These are phyloP conservation scores for Cladosporium sp. DNA, from an alignment of 2,329 filamentous ascomycete species.

Conservation along the genomic window DNA sequence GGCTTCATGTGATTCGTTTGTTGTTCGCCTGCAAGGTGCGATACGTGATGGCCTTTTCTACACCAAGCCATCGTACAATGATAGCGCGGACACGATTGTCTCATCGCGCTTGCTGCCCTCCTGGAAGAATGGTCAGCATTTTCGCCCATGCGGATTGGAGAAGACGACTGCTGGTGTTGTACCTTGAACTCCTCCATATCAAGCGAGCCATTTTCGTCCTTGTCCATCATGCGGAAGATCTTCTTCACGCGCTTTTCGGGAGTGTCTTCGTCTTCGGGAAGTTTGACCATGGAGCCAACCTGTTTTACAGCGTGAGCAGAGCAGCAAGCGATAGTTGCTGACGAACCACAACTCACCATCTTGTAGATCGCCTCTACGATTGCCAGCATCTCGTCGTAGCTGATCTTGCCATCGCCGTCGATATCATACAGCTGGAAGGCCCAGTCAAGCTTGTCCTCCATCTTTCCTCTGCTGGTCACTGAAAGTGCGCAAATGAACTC, in stretches of 20 bases:
- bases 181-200: slow-evolving; percentile 95
- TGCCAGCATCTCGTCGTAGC: slow-evolving; percentile 97
- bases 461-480: slow-evolving; percentile 94
- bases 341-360: slow-evolving; percentile 66
- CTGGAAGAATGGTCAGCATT: slow-evolving; percentile 30
- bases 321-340: neutral
- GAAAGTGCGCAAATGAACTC: slow-evolving; percentile 98
- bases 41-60: slow-evolving; percentile 16
- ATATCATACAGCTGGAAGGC: slow-evolving; percentile 99
- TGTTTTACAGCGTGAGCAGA: slow-evolving; percentile 40
- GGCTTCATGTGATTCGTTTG: slow-evolving; percentile 14
- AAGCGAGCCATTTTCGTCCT: slow-evolving; percentile 96
- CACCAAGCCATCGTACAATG: slow-evolving; percentile 92
- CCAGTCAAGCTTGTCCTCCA: slow-evolving; percentile 99
- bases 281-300: slow-evolving; percentile 98
- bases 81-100: slow-evolving; percentile 96
- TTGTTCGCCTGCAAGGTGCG: neutral
- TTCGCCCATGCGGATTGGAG: neutral
- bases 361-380: slow-evolving; percentile 99
- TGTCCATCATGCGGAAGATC: slow-evolving; percentile 99
- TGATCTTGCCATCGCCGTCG: slow-evolving; percentile 97
- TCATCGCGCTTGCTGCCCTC: slow-evolving; percentile 98
- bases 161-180: neutral
- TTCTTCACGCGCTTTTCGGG: slow-evolving; percentile 97
- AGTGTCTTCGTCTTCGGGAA: slow-evolving; percentile 97